These are phyloP conservation scores for Lactarius quietus DNA, from an alignment of 768 basidiomycete genomes.

Conservation along the genomic window DNA sequence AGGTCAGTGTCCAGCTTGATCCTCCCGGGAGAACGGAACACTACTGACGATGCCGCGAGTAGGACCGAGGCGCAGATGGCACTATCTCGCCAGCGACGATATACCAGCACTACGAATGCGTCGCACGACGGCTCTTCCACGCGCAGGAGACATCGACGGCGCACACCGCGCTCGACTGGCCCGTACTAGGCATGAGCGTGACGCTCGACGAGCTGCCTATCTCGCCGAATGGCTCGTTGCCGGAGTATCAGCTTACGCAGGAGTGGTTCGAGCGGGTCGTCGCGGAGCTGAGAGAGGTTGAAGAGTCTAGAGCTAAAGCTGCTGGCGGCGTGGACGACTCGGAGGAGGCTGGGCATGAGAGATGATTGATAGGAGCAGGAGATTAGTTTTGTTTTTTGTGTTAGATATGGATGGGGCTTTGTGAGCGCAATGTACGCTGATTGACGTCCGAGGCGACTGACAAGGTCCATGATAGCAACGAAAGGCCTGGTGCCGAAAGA, in stretches of 20 bases:
- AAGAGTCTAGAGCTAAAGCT: neutral
- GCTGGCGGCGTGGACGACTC: neutral
- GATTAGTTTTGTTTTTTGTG: neutral
- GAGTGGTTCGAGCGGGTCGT: conserved; percentile 14
- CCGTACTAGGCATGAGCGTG: neutral
- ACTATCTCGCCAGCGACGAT: conserved; percentile 1
- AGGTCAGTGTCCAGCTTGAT: conserved; percentile 1
- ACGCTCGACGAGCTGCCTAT: conserved; percentile 16
- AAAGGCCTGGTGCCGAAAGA: neutral
- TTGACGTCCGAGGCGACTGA: neutral
- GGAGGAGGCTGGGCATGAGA: neutral
- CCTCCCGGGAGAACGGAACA: neutral
- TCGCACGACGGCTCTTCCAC: conserved; percentile 3
- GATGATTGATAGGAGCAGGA: neutral
- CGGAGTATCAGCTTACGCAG: conserved; percentile 19
- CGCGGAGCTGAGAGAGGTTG: neutral
- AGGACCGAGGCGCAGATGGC: neutral
- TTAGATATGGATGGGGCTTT: neutral
- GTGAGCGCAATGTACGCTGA: neutral
- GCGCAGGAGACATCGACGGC: neutral
- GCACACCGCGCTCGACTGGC: neutral
- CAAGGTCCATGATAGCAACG: neutral
- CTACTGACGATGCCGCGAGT: neutral
- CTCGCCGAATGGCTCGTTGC: neutral
- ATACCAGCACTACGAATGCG: neutral